phyloP scores from a whole-genome alignment of 257 asterid species.

The Plantago major region DNA sequence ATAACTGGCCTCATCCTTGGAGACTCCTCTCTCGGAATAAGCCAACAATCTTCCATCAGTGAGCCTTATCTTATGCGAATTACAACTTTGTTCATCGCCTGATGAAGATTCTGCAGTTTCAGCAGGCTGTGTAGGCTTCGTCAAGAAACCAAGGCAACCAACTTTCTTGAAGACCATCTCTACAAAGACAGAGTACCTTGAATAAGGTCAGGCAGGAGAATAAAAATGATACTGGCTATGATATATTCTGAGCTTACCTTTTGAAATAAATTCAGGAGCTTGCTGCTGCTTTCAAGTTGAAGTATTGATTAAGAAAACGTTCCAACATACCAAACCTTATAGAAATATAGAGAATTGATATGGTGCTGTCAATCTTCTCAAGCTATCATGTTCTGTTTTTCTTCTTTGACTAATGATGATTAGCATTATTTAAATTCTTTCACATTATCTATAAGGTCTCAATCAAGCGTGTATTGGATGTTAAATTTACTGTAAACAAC shows the following conservation, averaged over 20 bases:
- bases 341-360: no score
- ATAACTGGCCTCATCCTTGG: slow-evolving; percentile 58
- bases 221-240: background rate
- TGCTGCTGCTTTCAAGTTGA: background rate
- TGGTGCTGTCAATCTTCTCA: no score
- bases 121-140: slow-evolving; percentile 50
- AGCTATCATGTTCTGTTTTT: no score
- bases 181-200: slow-evolving; percentile 4
- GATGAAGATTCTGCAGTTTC: slow-evolving; percentile 35
- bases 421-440: no score
- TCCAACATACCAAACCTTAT: background rate
- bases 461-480: no score
- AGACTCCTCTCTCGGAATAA: slow-evolving; percentile 75
- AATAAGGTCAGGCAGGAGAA: background rate
- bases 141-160: slow-evolving; percentile 71
- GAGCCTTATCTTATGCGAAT: slow-evolving; percentile 49
- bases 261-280: background rate
- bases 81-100: slow-evolving; percentile 24
- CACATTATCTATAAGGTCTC: no score
- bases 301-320: background rate
- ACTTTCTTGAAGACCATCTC: slow-evolving; percentile 73
- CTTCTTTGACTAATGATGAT: no score
- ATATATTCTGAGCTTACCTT: background rate
- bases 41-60: slow-evolving; percentile 86
- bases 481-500: no score